Percentiles rank a stretch among this genome's conserved stretches.
These are phyloP conservation scores for Imleria badia DNA, from an alignment of 768 basidiomycete genomes.

Conservation along the genomic window DNA sequence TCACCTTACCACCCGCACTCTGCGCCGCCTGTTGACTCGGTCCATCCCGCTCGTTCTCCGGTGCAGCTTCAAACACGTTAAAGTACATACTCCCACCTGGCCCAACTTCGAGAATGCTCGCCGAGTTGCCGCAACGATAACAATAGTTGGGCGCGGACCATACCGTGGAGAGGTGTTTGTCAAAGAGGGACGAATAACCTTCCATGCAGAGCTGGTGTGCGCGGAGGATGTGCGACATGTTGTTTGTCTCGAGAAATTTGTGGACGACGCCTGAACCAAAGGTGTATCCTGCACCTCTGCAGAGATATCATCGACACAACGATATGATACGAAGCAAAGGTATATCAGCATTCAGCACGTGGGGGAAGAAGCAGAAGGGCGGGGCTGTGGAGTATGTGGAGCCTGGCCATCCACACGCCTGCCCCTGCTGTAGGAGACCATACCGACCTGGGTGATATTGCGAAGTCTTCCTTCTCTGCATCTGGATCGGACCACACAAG, in stretches of 20 bases:
- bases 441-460: slow-evolving; percentile 91
- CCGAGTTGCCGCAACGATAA: slow-evolving; percentile 97
- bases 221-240: slow-evolving; percentile 95
- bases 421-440: slow-evolving; percentile 6
- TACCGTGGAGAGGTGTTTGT: slow-evolving; percentile 92
- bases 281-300: slow-evolving; percentile 95
- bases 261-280: slow-evolving; percentile 97
- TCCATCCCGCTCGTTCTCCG: slow-evolving; percentile 94
- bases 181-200: slow-evolving; percentile 96
- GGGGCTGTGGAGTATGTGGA: slow-evolving; percentile 8
- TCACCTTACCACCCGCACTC: slow-evolving; percentile 70
- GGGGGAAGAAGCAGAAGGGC: slow-evolving; percentile 11
- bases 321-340: slow-evolving; percentile 4
- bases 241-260: slow-evolving; percentile 95
- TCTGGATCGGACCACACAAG: slow-evolving; percentile 99
- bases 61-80: slow-evolving; percentile 98
- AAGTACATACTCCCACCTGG: slow-evolving; percentile 88
- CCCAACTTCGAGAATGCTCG: slow-evolving; percentile 93
- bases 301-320: background rate
- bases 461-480: slow-evolving; percentile 98
- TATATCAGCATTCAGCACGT: slow-evolving; percentile 9
- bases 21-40: slow-evolving; percentile 77
- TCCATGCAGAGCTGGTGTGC: slow-evolving; percentile 99
- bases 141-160: slow-evolving; percentile 99
- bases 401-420: slow-evolving; percentile 7